Conservation (phyloP, 2,329 filamentous ascomycete genomes). For the Colletotrichum truncatum region DNA sequence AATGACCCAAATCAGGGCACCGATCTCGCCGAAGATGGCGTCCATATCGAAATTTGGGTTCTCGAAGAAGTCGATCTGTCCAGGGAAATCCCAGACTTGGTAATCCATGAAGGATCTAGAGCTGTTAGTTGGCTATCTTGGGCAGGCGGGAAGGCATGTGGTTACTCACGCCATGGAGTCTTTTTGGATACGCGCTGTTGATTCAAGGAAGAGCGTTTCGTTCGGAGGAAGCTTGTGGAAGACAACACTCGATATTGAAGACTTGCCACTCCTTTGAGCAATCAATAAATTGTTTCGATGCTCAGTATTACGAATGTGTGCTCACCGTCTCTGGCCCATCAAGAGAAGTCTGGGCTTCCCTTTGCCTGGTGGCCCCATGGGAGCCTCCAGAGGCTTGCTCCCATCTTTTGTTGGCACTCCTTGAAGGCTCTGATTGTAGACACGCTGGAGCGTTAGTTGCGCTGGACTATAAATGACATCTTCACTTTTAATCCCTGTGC, state of each 20-base stretch:
- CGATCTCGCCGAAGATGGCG: conserved; percentile 92
- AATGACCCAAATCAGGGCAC: conserved; percentile 97
- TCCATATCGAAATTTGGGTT: conserved; percentile 91
- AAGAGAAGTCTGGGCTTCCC: conserved; percentile 86
- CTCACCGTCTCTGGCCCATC: conserved; percentile 94
- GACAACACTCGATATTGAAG: conserved; percentile 98
- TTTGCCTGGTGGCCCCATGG: conserved; percentile 59
- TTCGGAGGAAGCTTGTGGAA: conserved; percentile 97
- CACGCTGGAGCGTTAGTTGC: conserved; percentile 70
- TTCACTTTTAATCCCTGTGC: conserved; percentile 24
- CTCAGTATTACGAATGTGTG: background rate
- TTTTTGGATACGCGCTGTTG: conserved; percentile 92
- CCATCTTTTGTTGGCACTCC: conserved; percentile 59
- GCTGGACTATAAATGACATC: conserved; percentile 59
- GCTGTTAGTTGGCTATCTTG: background rate
- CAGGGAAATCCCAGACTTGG: conserved; percentile 97
- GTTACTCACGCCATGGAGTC: conserved; percentile 87
- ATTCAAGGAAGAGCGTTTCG: conserved; percentile 95
- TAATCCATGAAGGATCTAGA: conserved; percentile 97
- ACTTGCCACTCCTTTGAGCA: conserved; percentile 85
- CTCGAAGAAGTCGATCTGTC: conserved; percentile 89
- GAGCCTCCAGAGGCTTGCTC: conserved; percentile 53
- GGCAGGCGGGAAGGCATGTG: background rate
- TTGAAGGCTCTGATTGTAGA: conserved; percentile 68
- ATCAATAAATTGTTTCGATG: background rate